Conservation (phyloP, 1,284 basidiomycete genomes). For the Fomes fomentarius region DNA sequence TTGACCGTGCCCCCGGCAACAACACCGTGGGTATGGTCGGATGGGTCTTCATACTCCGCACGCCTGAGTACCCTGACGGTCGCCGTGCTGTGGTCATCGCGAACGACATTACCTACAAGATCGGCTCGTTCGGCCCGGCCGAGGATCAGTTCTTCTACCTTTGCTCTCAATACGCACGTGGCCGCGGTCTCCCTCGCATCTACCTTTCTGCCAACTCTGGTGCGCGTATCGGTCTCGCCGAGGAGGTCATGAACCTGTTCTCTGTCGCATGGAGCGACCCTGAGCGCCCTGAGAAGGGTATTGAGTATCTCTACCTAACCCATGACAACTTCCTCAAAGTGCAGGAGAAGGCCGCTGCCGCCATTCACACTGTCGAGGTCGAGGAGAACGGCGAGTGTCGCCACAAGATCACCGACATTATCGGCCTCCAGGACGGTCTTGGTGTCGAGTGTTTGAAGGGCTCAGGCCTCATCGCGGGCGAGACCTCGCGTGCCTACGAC, state of each 20-base stretch:
- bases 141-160: constrained; percentile 98
- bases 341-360: constrained; percentile 78
- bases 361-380: constrained; percentile 84
- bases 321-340: constrained; percentile 84
- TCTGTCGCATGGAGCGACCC: constrained; percentile 90
- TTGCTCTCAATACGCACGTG: constrained; percentile 92
- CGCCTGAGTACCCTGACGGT: constrained; percentile 93
- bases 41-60: constrained; percentile 93
- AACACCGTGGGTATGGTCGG: constrained; percentile 98
- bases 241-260: constrained; percentile 90
- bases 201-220: constrained; percentile 99
- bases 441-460: constrained; percentile 97
- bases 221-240: constrained; percentile 94
- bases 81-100: constrained; percentile 90
- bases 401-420: constrained; percentile 95
- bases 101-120: constrained; percentile 99
- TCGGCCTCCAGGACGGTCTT: constrained; percentile 96
- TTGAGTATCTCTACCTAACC: constrained; percentile 96
- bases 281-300: constrained; percentile 88
- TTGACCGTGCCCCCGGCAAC: constrained; percentile 90
- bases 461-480: constrained; percentile 98
- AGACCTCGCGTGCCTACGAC: constrained; percentile 97
- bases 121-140: constrained; percentile 95
- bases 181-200: constrained; percentile 88
- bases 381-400: constrained; percentile 86